phyloP scores from a whole-genome alignment of 78 protist genomes.

The Speleostelium caveatum region DNA sequence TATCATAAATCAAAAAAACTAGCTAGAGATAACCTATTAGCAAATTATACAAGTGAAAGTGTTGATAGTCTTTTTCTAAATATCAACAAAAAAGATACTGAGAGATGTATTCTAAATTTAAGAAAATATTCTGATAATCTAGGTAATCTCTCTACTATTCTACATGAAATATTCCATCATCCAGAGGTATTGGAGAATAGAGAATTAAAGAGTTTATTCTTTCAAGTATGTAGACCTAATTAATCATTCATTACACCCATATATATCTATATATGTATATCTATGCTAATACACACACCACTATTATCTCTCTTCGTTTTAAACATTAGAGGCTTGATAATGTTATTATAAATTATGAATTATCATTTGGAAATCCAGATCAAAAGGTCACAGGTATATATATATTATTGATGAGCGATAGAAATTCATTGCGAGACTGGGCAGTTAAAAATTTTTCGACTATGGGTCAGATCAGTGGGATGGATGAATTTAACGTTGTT shows the following conservation, averaged over 20 bases:
- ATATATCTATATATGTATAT: background rate
- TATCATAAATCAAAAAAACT: conserved; percentile 19
- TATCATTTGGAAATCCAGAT: conserved; percentile 23
- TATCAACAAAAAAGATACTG: conserved; percentile 4
- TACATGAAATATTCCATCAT: conserved; percentile 53
- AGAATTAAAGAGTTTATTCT: background rate
- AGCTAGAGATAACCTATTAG: background rate
- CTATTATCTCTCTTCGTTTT: background rate
- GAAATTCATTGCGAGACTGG: conserved; percentile 18
- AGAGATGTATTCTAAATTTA: conserved; percentile 2
- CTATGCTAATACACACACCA: background rate
- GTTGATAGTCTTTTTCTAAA: background rate
- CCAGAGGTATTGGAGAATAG: conserved; percentile 45
- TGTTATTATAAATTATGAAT: background rate
- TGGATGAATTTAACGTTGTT: conserved; percentile 25
- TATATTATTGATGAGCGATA: conserved; percentile 9
- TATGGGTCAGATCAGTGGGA: background rate
- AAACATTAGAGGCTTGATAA: background rate
- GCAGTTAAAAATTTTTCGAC: background rate
- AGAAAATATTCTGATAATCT: background rate
- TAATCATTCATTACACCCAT: background rate
- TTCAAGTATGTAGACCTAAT: background rate
- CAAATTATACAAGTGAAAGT: background rate
- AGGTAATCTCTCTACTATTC: background rate
- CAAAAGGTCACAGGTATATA: conserved; percentile 38